Evolutionary conservation across 345 rosid genomes (phyloP).

Genomic region (Punica granatum): DNA sequence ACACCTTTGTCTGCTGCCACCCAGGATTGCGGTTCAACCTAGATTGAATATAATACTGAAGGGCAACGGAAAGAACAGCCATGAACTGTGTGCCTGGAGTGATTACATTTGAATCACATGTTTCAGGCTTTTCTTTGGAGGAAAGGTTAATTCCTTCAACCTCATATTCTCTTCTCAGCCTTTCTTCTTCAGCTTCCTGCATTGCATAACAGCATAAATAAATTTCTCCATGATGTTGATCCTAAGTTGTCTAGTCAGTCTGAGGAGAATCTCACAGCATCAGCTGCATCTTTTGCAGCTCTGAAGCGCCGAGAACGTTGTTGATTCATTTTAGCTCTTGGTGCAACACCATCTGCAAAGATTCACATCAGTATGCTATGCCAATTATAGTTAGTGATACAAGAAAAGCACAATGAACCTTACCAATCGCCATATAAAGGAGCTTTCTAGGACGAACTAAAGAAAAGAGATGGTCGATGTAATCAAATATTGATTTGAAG

Average conservation of each 20-base stretch:
- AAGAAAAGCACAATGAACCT: constrained; percentile 15
- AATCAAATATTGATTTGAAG: constrained; percentile 73
- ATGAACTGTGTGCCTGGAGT: constrained; percentile 96
- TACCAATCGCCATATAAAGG: constrained; percentile 93
- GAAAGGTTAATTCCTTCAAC: constrained; percentile 47
- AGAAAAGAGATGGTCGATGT: constrained; percentile 81
- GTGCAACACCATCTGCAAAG: constrained; percentile 92
- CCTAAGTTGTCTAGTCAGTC: neutral
- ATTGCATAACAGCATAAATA: neutral
- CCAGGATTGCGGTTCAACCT: constrained; percentile 80
- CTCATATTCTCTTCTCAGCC: constrained; percentile 74
- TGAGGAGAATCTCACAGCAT: constrained; percentile 50
- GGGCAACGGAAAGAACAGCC: constrained; percentile 83
- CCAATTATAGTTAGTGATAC: neutral
- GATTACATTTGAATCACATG: constrained; percentile 89
- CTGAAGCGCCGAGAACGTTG: constrained; percentile 91
- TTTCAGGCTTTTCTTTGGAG: constrained; percentile 68
- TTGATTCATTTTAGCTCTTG: constrained; percentile 99
- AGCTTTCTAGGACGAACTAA: constrained; percentile 97
- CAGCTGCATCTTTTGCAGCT: constrained; percentile 97
- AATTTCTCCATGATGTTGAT: neutral
- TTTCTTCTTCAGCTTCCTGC: constrained; percentile 94
- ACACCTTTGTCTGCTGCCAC: constrained; percentile 81
- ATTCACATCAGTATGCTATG: constrained; percentile 2
- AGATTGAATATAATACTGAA: constrained; percentile 79